phyloP scores from a whole-genome alignment of 495 filamentous ascomycete genomes.

The Patellaria atrata region DNA sequence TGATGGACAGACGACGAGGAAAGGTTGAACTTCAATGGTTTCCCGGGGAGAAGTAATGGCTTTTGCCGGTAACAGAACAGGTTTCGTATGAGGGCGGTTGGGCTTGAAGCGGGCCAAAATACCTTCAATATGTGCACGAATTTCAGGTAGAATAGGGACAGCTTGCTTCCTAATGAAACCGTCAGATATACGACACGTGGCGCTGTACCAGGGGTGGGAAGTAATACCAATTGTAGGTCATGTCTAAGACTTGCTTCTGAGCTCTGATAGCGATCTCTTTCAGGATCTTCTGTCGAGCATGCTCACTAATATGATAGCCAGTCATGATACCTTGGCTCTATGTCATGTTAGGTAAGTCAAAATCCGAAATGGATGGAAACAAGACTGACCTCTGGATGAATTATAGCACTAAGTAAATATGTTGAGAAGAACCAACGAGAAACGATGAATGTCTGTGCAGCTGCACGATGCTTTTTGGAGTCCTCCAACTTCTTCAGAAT shows the following conservation, averaged over 20 bases:
- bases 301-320: slow-evolving; percentile 81
- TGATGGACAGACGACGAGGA: slow-evolving; percentile 57
- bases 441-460: slow-evolving; percentile 65
- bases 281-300: slow-evolving; percentile 76
- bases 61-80: slow-evolving; percentile 49
- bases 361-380: not conserved
- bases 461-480: slow-evolving; percentile 52
- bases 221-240: slow-evolving; percentile 35
- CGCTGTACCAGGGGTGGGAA: slow-evolving; percentile 1
- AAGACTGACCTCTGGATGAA: slow-evolving; percentile 66
- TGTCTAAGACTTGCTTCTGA: slow-evolving; percentile 56
- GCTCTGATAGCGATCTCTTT: slow-evolving; percentile 66
- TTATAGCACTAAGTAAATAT: slow-evolving; percentile 70
- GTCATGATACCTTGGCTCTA: slow-evolving; percentile 75
- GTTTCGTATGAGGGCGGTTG: slow-evolving; percentile 36
- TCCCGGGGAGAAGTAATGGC: slow-evolving; percentile 56
- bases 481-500: slow-evolving; percentile 63
- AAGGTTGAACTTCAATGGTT: slow-evolving; percentile 56
- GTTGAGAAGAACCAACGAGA: slow-evolving; percentile 85
- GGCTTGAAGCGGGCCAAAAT: slow-evolving; percentile 54
- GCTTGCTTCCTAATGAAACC: slow-evolving; percentile 38
- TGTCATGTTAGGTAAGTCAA: slow-evolving; percentile 20
- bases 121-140: slow-evolving; percentile 61
- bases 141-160: slow-evolving; percentile 46
- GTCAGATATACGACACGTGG: slow-evolving; percentile 6